Percentiles rank a stretch among this genome's conserved stretches.
phyloP scores from a whole-genome alignment of 768 basidiomycete genomes.

The Guyanaporus albipodus region DNA sequence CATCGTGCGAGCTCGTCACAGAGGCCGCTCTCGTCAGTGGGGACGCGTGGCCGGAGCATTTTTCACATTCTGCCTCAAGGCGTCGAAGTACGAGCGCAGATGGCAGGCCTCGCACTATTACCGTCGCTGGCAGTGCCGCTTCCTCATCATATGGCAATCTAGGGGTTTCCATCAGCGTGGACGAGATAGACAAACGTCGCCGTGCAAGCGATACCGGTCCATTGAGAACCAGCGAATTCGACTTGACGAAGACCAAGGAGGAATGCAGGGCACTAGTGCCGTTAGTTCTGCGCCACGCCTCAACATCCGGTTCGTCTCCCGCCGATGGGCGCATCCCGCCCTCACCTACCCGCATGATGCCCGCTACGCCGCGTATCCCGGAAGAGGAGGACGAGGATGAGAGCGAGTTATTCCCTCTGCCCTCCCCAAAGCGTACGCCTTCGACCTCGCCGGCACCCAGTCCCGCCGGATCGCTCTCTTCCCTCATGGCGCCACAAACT shows the following conservation, averaged over 20 bases:
- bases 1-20: slow-evolving; percentile 54
- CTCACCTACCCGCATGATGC: slow-evolving; percentile 12
- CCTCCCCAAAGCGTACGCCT: slow-evolving; percentile 55
- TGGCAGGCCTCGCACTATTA: slow-evolving; percentile 30
- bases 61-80: slow-evolving; percentile 57
- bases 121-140: slow-evolving; percentile 30
- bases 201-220: slow-evolving; percentile 38
- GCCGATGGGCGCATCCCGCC: neutral
- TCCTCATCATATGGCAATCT: slow-evolving; percentile 19
- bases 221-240: neutral
- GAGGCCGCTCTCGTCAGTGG: slow-evolving; percentile 55
- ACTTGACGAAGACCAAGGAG: neutral
- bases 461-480: slow-evolving; percentile 29
- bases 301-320: neutral
- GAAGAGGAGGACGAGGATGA: slow-evolving; percentile 44
- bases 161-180: slow-evolving; percentile 47
- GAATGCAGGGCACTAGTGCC: neutral
- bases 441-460: slow-evolving; percentile 37
- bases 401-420: slow-evolving; percentile 53
- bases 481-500: slow-evolving; percentile 11
- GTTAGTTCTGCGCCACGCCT: neutral
- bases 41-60: slow-evolving; percentile 59
- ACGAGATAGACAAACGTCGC: slow-evolving; percentile 61
- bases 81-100: slow-evolving; percentile 45
- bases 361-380: slow-evolving; percentile 25